phyloP scores from a whole-genome alignment of 495 filamentous ascomycete genomes.

The Aspergillus nanangensis region DNA sequence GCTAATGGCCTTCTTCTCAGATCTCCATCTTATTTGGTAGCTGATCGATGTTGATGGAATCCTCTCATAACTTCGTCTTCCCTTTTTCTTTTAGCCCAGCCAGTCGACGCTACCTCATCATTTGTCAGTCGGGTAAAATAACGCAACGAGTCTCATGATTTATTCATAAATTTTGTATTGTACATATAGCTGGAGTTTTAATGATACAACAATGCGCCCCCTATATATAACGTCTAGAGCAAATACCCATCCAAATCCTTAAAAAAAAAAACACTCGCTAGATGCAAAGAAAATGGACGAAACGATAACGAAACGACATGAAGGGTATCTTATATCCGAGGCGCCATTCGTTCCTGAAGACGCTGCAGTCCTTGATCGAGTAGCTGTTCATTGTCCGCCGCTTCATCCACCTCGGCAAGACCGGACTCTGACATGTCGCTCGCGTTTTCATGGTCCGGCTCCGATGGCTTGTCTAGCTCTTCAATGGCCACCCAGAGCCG shows the following conservation, averaged over 20 bases:
- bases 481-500: slow-evolving; percentile 38
- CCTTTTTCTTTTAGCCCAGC: slow-evolving; percentile 5
- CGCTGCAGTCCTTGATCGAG: slow-evolving; percentile 32
- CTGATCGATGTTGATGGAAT: no score
- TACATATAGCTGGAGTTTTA: slow-evolving; percentile 10
- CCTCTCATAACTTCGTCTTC: no score
- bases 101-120: slow-evolving; percentile 7
- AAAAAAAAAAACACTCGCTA: slow-evolving; percentile 12
- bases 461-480: slow-evolving; percentile 20
- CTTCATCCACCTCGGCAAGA: slow-evolving; percentile 8
- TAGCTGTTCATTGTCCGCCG: slow-evolving; percentile 18
- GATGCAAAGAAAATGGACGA: slow-evolving; percentile 8
- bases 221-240: neutral
- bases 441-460: neutral
- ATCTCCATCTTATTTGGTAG: slow-evolving; percentile 43
- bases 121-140: slow-evolving; percentile 2
- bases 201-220: neutral
- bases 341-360: slow-evolving; percentile 21
- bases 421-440: neutral
- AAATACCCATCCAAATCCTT: slow-evolving; percentile 3
- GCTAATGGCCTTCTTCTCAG: slow-evolving; percentile 15
- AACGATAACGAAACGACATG: neutral
- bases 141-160: slow-evolving; percentile 6
- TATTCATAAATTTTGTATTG: slow-evolving; percentile 22
- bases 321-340: slow-evolving; percentile 27